These are phyloP conservation scores for Pyricularia sp. DNA, from an alignment of 2,329 filamentous ascomycete species.

Conservation along the genomic window DNA sequence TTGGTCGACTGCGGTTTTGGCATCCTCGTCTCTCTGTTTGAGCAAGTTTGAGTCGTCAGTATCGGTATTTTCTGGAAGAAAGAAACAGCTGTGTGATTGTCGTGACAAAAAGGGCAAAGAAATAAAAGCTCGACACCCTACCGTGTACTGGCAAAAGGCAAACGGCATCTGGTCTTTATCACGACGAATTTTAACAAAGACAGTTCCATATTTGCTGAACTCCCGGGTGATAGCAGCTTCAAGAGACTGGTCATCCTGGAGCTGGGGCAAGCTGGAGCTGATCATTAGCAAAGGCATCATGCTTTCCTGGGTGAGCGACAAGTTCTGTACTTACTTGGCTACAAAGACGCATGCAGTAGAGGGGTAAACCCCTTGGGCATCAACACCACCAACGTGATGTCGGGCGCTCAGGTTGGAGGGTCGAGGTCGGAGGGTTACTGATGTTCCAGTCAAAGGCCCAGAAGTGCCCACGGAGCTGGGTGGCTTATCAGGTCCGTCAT, in stretches of 20 bases:
- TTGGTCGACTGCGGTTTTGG: slow-evolving; percentile 34
- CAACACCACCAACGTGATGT: slow-evolving; percentile 21
- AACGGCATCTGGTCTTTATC: slow-evolving; percentile 50
- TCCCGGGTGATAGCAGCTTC: slow-evolving; percentile 39
- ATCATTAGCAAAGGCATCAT: neutral
- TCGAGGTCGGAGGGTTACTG: slow-evolving; percentile 6
- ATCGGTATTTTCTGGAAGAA: neutral
- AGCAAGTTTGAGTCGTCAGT: slow-evolving; percentile 14
- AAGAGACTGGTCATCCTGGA: slow-evolving; percentile 38
- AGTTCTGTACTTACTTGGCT: slow-evolving; percentile 45
- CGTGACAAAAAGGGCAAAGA: neutral
- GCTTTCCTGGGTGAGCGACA: neutral
- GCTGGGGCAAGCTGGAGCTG: slow-evolving; percentile 37
- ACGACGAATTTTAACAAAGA: slow-evolving; percentile 55
- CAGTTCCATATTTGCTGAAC: slow-evolving; percentile 45
- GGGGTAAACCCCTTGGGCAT: slow-evolving; percentile 43
- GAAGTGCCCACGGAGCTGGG: neutral
- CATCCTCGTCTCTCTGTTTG: slow-evolving; percentile 34
- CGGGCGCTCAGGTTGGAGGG: slow-evolving; percentile 10
- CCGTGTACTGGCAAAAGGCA: slow-evolving; percentile 55
- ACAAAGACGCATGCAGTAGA: slow-evolving; percentile 53
- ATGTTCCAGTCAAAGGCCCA: neutral
- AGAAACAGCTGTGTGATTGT: too few relatives aligned
- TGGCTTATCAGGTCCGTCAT: neutral
- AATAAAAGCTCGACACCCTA: slow-evolving; percentile 22